Evolutionary conservation across 2,329 filamentous ascomycete genomes (phyloP).

Genomic region (Rhinocladiella mackenziei): DNA sequence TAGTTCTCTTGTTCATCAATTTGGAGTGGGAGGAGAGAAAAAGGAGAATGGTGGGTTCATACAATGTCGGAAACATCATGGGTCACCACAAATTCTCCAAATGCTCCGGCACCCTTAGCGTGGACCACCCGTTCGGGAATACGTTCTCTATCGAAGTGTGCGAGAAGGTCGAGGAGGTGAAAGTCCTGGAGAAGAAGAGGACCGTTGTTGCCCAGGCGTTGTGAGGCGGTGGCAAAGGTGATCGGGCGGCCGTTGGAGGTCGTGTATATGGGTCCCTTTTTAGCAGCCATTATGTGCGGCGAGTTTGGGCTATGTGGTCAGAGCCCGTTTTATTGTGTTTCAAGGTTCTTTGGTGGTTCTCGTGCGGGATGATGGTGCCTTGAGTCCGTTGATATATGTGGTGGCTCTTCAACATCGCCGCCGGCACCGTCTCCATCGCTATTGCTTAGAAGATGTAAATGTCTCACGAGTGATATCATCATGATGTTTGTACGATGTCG

Average conservation of each 20-base stretch:
- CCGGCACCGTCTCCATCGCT: no score
- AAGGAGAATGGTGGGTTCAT: neutral
- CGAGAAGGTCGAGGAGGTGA: slow-evolving; percentile 57
- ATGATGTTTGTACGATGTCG: no score
- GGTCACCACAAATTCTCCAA: slow-evolving; percentile 57
- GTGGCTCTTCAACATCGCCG: no score
- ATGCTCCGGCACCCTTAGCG: slow-evolving; percentile 56
- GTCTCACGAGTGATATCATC: no score
- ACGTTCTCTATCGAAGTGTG: slow-evolving; percentile 60
- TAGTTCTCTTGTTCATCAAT: slow-evolving; percentile 40
- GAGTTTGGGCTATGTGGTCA: no score
- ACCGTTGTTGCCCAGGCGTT: slow-evolving; percentile 32
- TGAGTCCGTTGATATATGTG: no score
- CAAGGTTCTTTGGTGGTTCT: no score
- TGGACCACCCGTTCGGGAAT: slow-evolving; percentile 62
- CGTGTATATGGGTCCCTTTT: slow-evolving; percentile 13
- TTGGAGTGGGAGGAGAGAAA: neutral
- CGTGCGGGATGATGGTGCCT: no score
- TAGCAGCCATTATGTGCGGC: no score
- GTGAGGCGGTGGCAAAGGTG: slow-evolving; percentile 13
- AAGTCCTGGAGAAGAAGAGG: slow-evolving; percentile 52
- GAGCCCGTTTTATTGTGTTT: no score
- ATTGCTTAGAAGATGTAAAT: no score
- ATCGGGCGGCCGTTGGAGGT: slow-evolving; percentile 14
- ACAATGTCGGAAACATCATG: slow-evolving; percentile 52